Percentiles rank a stretch among this genome's conserved stretches.
These are phyloP conservation scores for Solanum rostratum DNA, from an alignment of 257 asterid genomes.

Conservation along the genomic window DNA sequence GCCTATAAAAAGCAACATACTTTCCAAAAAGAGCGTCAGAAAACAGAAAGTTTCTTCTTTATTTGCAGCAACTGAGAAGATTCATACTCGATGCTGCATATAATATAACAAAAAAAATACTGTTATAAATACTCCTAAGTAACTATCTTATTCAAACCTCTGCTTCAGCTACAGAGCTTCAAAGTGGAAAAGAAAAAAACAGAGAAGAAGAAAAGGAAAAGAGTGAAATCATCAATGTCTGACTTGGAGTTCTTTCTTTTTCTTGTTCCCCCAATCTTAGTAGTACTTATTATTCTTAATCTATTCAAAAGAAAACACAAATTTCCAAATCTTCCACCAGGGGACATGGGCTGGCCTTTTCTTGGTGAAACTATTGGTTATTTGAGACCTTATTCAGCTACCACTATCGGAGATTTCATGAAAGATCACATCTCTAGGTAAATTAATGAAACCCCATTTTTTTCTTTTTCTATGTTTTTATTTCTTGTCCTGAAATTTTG, in stretches of 20 bases:
- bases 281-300: constrained; percentile 23
- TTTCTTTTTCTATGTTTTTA: not conserved
- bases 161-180: not conserved
- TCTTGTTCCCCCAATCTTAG: constrained; percentile 22
- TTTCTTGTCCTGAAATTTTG: not conserved
- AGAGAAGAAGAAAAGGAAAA: not conserved
- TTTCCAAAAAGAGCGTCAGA: constrained; percentile 15
- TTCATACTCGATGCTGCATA: not conserved
- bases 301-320: constrained; percentile 22
- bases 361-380: constrained; percentile 77
- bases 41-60: constrained; percentile 9
- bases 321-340: constrained; percentile 63
- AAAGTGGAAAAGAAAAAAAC: not conserved
- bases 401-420: constrained; percentile 68
- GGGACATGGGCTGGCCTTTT: constrained; percentile 93
- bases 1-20: constrained; percentile 21
- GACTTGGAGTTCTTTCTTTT: constrained; percentile 39
- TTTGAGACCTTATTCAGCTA: constrained; percentile 66
- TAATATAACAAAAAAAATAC: not conserved
- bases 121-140: not conserved
- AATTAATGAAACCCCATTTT: not conserved
- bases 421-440: constrained; percentile 78
- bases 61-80: constrained; percentile 6
- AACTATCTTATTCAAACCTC: not conserved
- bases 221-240: constrained; percentile 14